Evolutionary conservation across 257 asterid species (phyloP).

Genomic region (Rhazya stricta): DNA sequence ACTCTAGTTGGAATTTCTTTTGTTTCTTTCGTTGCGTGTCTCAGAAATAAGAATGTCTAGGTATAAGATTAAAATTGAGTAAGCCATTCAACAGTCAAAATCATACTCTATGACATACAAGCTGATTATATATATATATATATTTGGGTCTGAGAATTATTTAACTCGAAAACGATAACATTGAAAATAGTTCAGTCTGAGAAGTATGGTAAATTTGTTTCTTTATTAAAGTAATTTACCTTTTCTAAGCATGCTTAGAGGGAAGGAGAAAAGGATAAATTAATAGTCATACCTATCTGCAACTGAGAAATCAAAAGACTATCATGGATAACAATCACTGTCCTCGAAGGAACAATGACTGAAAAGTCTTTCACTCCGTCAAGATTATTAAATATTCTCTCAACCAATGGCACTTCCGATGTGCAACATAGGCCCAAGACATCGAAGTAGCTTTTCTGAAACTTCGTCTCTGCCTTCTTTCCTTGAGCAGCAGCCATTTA

Average conservation of each 20-base stretch:
- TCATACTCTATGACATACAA: background rate
- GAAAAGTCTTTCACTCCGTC: constrained; percentile 66
- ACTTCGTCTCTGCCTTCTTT: constrained; percentile 18
- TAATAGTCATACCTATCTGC: constrained; percentile 50
- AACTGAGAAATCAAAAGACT: constrained; percentile 43
- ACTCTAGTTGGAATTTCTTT: too few relatives aligned
- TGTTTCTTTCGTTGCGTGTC: too few relatives aligned
- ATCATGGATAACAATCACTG: constrained; percentile 66
- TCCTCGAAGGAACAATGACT: constrained; percentile 55
- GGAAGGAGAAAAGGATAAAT: background rate
- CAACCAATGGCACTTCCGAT: constrained; percentile 52
- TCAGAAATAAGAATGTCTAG: background rate
- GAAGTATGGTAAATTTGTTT: too few relatives aligned
- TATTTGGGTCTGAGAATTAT: too few relatives aligned
- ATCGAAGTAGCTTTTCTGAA: constrained; percentile 77
- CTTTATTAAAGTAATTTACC: too few relatives aligned
- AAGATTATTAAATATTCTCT: constrained; percentile 48
- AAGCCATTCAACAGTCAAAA: background rate
- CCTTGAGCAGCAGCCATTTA: background rate
- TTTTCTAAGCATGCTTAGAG: too few relatives aligned
- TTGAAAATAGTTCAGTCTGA: too few relatives aligned
- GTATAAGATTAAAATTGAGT: background rate
- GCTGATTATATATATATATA: too few relatives aligned
- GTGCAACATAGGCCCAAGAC: constrained; percentile 78
- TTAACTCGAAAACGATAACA: too few relatives aligned